Base-by-base conservation (phyloP, 1,284 basidiomycete species). In the Ustilago trichophora region DNA sequence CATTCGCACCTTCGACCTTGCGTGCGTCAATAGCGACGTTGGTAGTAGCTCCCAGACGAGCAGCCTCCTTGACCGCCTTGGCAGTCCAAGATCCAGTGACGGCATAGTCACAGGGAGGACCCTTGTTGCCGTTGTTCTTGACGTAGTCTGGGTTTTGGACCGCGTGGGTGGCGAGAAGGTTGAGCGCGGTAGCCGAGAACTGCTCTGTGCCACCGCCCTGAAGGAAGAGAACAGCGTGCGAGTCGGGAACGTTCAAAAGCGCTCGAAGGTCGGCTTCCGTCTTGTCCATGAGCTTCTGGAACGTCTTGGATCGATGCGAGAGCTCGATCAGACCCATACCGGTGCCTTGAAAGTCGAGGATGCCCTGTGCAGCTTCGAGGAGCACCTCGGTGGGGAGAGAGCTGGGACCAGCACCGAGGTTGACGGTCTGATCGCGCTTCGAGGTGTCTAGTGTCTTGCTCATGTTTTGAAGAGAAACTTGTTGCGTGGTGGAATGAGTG, bases 181-280 rank as follows among this genome's bases (percentile, higher is more conserved):
- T 81, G 46, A 81, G 72, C 13, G 77, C 71, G 2, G 76, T 75
- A 9, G 78, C 78, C 5, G 68, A 66, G 52, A 81, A 81, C 41
- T 81, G 79, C 47, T 80, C 79, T 4, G 78, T 79, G 4, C 79
- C 79, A 18, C 79, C 79, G 6, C 79, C 79, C 42, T 81, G 79
- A 16, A 68, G 32, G 47, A 81, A 81, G 18, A 81, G 62, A 11
- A 81, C 73, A 13, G 75, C 74, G 42, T 79, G 75, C 6, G 74
- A 47, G 25, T 77, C 68, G 1, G 77, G 76, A 1, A 81, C 65
- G 36, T 67, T 53, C 16, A 80, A 49, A 13, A 81, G 63, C 15
- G 55, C 34, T 5, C 79, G 70, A 36, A 81, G 49, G 31, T 80
- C 73, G 16, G 67, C 59, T 52, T 81, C 79, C 8, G 79, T 77